These are phyloP conservation scores for Ceratocystis eucalypticola DNA, from an alignment of 2,329 filamentous ascomycete species.

Conservation along the genomic window DNA sequence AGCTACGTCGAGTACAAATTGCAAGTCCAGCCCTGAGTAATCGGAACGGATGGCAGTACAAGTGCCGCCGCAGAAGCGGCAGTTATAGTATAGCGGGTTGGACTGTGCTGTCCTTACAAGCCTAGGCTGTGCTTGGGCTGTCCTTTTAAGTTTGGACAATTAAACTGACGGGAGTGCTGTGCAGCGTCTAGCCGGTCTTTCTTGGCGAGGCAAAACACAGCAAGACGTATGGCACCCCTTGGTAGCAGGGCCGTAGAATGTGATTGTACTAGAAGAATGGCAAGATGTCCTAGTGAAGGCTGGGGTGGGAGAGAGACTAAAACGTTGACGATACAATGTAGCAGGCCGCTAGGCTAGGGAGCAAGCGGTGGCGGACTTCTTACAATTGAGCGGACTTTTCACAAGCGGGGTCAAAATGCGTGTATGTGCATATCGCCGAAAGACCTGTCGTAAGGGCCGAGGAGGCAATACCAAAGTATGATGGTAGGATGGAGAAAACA, in stretches of 20 bases:
- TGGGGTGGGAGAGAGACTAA: not conserved
- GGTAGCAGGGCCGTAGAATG: not conserved
- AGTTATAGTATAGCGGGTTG: too few species aligned
- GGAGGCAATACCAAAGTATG: not conserved
- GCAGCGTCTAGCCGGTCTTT: too few species aligned
- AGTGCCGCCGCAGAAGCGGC: not conserved
- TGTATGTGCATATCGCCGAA: not conserved
- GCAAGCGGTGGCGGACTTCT: not conserved
- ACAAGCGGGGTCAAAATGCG: not conserved
- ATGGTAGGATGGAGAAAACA: not conserved
- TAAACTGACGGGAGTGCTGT: too few species aligned
- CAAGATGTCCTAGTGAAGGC: not conserved
- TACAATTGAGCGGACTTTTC: not conserved
- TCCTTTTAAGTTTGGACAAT: too few species aligned
- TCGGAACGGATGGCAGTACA: not conserved
- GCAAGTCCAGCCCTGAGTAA: not conserved
- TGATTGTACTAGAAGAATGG: not conserved
- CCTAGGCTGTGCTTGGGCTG: too few species aligned
- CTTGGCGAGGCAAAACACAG: too few species aligned
- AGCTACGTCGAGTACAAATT: not conserved
- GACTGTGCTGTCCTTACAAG: not conserved
- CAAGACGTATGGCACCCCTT: too few species aligned
- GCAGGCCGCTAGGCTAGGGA: not conserved
- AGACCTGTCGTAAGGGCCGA: not conserved
- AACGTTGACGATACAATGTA: not conserved